Base-by-base conservation (phyloP, 805 yeast genomes). In the Sugiyamaella floridensis region DNA sequence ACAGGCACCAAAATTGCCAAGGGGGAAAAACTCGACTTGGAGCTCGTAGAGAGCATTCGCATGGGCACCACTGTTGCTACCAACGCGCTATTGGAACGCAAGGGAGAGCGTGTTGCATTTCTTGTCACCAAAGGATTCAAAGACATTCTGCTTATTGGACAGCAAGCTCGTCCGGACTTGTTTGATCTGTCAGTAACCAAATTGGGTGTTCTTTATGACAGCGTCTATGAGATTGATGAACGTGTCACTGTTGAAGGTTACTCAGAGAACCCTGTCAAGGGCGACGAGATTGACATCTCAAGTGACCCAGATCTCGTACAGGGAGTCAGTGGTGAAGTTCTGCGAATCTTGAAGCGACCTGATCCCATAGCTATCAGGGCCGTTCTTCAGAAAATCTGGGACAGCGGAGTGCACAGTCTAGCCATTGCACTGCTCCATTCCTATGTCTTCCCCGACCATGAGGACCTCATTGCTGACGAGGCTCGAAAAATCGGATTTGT, bases 21-120 rank as follows among this genome's bases (percentile, higher is more conserved):
- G 48, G 79, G 79, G 8, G 67, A 67, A 40, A 81, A 79, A 2
- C 67, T 89, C 54, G 88, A 84, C 2, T 51, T 70, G 22, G 48
- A 56, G 5, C 68, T 70, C 2, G 85, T 89, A 40, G 81, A 80
- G 50, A 78, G 83, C 43, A 80, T 89, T 47, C 74, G 96, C 52
- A 83, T 90, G 86, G 97, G 97, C 2, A 89, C 97, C 3, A 90
- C 97, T 0, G 93, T 89, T 10, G 98, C 99, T 1, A 92, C 98
- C 7, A 92, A 92, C 70, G 97, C 98, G 1, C 76, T 93, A 34
- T 74, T 92, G 55, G 98, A 92, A 64, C 77, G 98, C 57, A 89
- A 89, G 64, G 99, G 98, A 49, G 95, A 89, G 53, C 72, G 81
- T 32, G 90, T 95, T 60, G 95, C 93, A 1, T 75, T 92, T 54